Evolutionary conservation across 441 rosid species (phyloP), one percentile per base, ranked within the genome.

Genomic region (Theobroma grandiflorum): DNA sequence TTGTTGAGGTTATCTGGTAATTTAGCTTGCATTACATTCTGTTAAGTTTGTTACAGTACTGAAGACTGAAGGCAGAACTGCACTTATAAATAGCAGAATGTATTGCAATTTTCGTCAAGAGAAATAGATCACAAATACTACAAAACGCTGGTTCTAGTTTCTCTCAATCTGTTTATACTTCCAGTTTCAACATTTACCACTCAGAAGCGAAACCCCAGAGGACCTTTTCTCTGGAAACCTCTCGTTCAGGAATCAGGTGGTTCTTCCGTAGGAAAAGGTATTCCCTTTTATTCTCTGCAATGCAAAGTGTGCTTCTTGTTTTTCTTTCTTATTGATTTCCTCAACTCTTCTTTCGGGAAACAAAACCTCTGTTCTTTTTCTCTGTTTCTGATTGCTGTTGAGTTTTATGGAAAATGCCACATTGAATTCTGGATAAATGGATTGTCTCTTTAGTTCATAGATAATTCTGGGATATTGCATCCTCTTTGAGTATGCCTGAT

Each of bases 151-250:
- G 31, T 26, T 26, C 31, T 26, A 26, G 31, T 26, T 26, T 26
- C 31, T 26, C 31, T 26, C 31, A 1, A 26, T 26, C 31, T 26
- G 31, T 26, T 26, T 1, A 26, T 26, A 26, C 31, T 26, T 26
- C 31, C 31, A 26, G 31, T 26, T 26, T 26, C 1, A 26, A 26
- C 31, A 26, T 26, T 26, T 26, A 26, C 31, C 18, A 61, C 14
- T 22, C 18, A 2, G 20, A 45, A 47, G 57, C 57, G 14, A 26
- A 26, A 26, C 20, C 6, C 38, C 55, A 45, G 5, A 22, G 33
- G 5, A 9, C 16, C 73, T 11, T 69, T 45, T 12, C 73, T 69
- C 73, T 69, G 73, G 55, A 45, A 45, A 40, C 73, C 58, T 69
- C 57, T 47, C 20, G 2, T 47, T 47, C 74, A 11, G 40, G 49